These are phyloP conservation scores for Magnolia officinalis DNA, from an alignment of 164 flowering plant species.

Conservation along the genomic window DNA sequence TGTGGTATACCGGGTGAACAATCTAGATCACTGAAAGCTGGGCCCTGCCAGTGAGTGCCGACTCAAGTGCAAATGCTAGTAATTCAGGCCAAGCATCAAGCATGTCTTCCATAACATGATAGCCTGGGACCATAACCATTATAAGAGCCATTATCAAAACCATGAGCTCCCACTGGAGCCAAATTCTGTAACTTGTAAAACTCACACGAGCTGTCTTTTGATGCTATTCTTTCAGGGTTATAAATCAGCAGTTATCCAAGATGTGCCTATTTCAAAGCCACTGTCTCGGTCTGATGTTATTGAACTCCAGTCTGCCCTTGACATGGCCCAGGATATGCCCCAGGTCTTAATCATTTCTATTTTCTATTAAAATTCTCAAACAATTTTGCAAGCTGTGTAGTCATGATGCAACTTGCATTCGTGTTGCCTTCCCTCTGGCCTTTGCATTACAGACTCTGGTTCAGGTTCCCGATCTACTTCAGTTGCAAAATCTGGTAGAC, in stretches of 20 bases:
- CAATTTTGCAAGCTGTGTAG: neutral
- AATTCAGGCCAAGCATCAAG: neutral
- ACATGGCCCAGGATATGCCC: slow-evolving; percentile 75
- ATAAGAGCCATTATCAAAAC: too few relatives aligned
- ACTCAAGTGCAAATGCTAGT: too few relatives aligned
- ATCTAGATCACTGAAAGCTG: too few relatives aligned
- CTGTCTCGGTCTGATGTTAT: slow-evolving; percentile 64
- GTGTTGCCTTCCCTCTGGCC: neutral
- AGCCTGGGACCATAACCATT: neutral
- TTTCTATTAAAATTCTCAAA: neutral
- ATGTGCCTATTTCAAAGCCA: slow-evolving; percentile 92
- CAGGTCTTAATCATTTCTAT: slow-evolving; percentile 8
- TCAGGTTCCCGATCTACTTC: slow-evolving; percentile 63
- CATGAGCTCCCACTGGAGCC: neutral
- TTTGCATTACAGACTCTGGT: slow-evolving; percentile 44
- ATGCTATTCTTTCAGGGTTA: slow-evolving; percentile 35
- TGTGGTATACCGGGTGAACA: too few relatives aligned
- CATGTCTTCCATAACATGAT: neutral
- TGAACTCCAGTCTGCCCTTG: slow-evolving; percentile 79
- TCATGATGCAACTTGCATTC: neutral
- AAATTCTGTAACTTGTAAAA: neutral
- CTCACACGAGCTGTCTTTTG: neutral
- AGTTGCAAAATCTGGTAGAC: slow-evolving; percentile 70
- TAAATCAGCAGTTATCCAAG: slow-evolving; percentile 88
- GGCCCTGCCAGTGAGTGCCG: too few relatives aligned